Percentiles rank a stretch among this genome's conserved stretches.
phyloP scores from a whole-genome alignment of 495 filamentous ascomycete species.

The Tuber indicum region DNA sequence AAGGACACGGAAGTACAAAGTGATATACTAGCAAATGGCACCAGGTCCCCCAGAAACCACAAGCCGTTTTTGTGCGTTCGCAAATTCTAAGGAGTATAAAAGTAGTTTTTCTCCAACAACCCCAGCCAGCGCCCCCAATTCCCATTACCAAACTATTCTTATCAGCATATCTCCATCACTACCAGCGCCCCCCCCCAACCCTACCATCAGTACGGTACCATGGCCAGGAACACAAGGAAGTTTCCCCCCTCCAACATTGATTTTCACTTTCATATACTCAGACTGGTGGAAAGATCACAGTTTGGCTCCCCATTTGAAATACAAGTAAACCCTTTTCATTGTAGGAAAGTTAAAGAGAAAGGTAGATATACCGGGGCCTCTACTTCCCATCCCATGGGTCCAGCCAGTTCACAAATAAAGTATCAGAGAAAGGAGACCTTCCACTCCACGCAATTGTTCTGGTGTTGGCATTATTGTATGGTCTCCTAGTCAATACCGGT shows the following conservation, averaged over 20 bases:
- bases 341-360: background rate
- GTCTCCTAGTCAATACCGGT: background rate
- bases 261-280: too few species aligned
- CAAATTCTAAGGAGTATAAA: background rate
- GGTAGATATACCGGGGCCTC: background rate
- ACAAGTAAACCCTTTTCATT: background rate
- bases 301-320: background rate
- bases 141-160: background rate
- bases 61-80: background rate
- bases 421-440: background rate
- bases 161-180: too few species aligned
- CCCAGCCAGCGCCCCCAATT: background rate
- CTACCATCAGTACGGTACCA: too few species aligned
- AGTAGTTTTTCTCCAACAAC: background rate
- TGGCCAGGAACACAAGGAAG: background rate
- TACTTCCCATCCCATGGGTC: background rate
- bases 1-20: background rate
- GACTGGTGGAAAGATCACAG: background rate
- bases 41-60: background rate
- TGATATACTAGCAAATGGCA: background rate
- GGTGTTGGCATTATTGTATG: background rate
- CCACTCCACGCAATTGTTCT: background rate
- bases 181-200: too few species aligned
- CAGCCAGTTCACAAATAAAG: background rate
- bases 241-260: background rate